phyloP scores from a whole-genome alignment of 192 early-diverging fungal genomes.

The Backusella tuberculispora region DNA sequence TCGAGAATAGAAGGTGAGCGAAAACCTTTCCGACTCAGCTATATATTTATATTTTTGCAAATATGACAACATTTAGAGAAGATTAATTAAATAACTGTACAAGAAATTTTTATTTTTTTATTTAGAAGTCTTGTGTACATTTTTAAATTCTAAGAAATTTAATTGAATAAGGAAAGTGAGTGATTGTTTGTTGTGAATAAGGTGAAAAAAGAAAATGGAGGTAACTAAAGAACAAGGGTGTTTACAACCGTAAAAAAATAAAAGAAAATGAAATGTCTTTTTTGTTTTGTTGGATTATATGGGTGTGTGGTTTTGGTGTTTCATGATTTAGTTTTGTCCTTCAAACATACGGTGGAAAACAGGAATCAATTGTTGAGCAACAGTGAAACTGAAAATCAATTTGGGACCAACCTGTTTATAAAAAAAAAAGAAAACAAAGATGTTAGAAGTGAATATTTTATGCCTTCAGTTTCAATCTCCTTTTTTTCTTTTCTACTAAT shows the following conservation, averaged over 20 bases:
- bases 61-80: not conserved
- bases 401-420: slow-evolving; percentile 77
- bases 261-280: slow-evolving; percentile 10
- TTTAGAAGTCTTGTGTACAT: slow-evolving; percentile 14
- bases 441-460: slow-evolving; percentile 28
- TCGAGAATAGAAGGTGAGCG: no score
- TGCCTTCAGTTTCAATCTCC: not conserved
- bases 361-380: slow-evolving; percentile 95
- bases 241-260: slow-evolving; percentile 12
- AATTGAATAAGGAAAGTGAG: slow-evolving; percentile 6
- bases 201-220: not conserved
- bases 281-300: slow-evolving; percentile 8
- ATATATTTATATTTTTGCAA: not conserved
- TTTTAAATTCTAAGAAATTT: slow-evolving; percentile 15
- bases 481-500: not conserved
- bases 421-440: not conserved
- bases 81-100: not conserved
- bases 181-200: slow-evolving; percentile 12
- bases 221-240: slow-evolving; percentile 7
- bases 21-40: not conserved
- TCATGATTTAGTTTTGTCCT: slow-evolving; percentile 20
- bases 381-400: slow-evolving; percentile 96
- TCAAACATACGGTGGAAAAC: slow-evolving; percentile 62
- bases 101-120: not conserved
- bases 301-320: not conserved